phyloP scores from a whole-genome alignment of 2,329 filamentous ascomycete species.

The Pseudovirgaria hyperparasitica region DNA sequence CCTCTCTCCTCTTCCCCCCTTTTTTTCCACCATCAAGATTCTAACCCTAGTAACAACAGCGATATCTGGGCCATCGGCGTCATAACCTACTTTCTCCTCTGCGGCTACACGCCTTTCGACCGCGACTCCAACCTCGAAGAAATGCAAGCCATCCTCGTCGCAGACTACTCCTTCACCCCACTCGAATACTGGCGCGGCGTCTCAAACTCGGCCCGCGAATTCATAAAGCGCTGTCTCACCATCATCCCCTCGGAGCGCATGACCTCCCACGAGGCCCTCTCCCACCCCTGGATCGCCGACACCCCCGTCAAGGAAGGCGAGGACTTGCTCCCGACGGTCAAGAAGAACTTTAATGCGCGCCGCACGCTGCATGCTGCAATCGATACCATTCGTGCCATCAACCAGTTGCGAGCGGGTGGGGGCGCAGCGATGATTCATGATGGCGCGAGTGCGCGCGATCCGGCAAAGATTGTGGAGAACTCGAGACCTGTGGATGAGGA shows the following conservation, averaged over 20 bases:
- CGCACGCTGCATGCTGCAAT: slow-evolving; percentile 54
- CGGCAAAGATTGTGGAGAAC: slow-evolving; percentile 20
- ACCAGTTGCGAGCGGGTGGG: slow-evolving; percentile 50
- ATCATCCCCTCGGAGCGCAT: slow-evolving; percentile 79
- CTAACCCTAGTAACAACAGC: slow-evolving; percentile 21
- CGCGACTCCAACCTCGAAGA: slow-evolving; percentile 95
- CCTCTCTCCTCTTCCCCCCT: not conserved
- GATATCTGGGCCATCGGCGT: slow-evolving; percentile 98
- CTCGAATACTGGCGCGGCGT: slow-evolving; percentile 95
- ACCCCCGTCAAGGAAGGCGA: slow-evolving; percentile 34
- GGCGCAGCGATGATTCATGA: slow-evolving; percentile 49
- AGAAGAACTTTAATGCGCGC: slow-evolving; percentile 59
- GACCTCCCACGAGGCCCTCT: slow-evolving; percentile 69
- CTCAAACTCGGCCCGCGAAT: slow-evolving; percentile 69
- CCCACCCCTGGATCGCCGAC: slow-evolving; percentile 52
- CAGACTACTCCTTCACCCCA: slow-evolving; percentile 91
- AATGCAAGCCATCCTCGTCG: slow-evolving; percentile 96
- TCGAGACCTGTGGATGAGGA: slow-evolving; percentile 4
- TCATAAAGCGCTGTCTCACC: slow-evolving; percentile 84
- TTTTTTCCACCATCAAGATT: slow-evolving; percentile 2
- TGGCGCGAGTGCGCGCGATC: slow-evolving; percentile 44
- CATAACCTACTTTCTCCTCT: slow-evolving; percentile 96
- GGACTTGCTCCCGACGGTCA: slow-evolving; percentile 51
- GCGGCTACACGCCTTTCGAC: slow-evolving; percentile 96
- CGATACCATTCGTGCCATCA: slow-evolving; percentile 55